Percentiles rank a stretch among this genome's conserved stretches.
Conservation (phyloP, 2,329 filamentous ascomycete genomes). For the Aspergillus sp. region DNA sequence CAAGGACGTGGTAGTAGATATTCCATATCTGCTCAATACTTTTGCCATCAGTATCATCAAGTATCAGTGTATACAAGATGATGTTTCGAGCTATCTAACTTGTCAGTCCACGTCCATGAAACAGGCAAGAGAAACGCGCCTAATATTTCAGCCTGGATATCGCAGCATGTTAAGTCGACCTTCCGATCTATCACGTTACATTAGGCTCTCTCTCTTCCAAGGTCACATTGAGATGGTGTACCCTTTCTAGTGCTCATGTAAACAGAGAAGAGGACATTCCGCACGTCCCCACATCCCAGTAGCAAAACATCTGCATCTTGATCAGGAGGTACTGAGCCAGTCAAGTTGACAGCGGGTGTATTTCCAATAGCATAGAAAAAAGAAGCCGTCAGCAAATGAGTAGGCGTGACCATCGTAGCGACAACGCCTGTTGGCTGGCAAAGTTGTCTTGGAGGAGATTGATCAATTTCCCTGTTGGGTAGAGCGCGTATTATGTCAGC, state of each 20-base stretch:
- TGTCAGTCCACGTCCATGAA: constrained; percentile 23
- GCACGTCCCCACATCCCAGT: constrained; percentile 52
- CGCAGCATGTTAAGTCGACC: background rate
- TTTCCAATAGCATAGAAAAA: constrained; percentile 41
- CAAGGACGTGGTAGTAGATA: background rate
- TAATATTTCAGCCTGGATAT: background rate
- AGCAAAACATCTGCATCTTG: constrained; percentile 46
- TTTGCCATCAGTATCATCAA: background rate
- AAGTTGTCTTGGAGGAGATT: background rate
- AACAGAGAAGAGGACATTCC: constrained; percentile 51
- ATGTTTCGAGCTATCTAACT: background rate
- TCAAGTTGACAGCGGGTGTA: constrained; percentile 48
- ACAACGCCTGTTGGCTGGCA: background rate
- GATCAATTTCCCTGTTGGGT: background rate
- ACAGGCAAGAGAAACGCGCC: background rate
- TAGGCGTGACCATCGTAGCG: background rate
- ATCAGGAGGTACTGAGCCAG: constrained; percentile 43
- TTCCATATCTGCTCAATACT: background rate
- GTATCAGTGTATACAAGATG: background rate
- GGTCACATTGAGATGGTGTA: constrained; percentile 34
- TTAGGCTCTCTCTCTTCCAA: background rate
- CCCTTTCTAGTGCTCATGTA: constrained; percentile 38
- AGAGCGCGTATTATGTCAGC: background rate
- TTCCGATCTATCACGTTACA: background rate
- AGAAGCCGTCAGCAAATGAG: background rate